phyloP scores from a whole-genome alignment of 2,329 filamentous ascomycete species.

The Curvularia hawaiiensis region DNA sequence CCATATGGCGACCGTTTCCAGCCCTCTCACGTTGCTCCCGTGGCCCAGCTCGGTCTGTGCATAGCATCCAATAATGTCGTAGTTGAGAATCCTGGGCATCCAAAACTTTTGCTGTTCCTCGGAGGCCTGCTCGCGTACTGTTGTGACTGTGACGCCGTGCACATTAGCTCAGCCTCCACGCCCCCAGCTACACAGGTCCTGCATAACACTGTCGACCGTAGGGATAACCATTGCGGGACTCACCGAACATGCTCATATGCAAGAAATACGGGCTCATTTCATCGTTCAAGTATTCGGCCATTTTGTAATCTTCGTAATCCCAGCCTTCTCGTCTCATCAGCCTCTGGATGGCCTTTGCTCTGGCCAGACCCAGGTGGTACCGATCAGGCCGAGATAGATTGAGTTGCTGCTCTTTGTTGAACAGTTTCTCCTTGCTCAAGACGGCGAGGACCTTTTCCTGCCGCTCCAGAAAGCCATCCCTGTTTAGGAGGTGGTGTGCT shows the following conservation, averaged over 20 bases:
- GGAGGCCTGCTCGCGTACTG: slow-evolving; percentile 57
- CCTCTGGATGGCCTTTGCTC: slow-evolving; percentile 57
- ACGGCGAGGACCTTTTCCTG: slow-evolving; percentile 55
- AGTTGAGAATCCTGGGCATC: slow-evolving; percentile 56
- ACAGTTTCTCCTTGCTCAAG: slow-evolving; percentile 54
- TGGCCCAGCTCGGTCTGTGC: slow-evolving; percentile 60
- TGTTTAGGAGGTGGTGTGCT: slow-evolving; percentile 53
- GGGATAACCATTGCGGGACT: slow-evolving; percentile 7
- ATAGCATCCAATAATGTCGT: slow-evolving; percentile 59
- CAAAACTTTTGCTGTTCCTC: slow-evolving; percentile 56
- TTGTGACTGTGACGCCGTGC: slow-evolving; percentile 42
- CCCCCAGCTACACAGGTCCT: slow-evolving; percentile 23
- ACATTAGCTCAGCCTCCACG: slow-evolving; percentile 27
- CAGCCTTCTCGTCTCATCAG: slow-evolving; percentile 54
- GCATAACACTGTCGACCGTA: slow-evolving; percentile 11
- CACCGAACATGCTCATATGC: slow-evolving; percentile 58
- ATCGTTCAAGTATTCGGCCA: slow-evolving; percentile 59
- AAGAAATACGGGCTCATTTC: slow-evolving; percentile 60
- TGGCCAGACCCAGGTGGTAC: slow-evolving; percentile 58
- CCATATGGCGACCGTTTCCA: slow-evolving; percentile 57
- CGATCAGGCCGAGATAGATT: slow-evolving; percentile 59
- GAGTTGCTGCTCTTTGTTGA: slow-evolving; percentile 56
- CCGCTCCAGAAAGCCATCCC: slow-evolving; percentile 55
- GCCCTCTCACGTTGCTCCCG: slow-evolving; percentile 58
- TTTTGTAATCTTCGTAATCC: slow-evolving; percentile 57